Evolutionary conservation across 2,329 filamentous ascomycete species (phyloP).

Genomic region (Colletotrichum sp.): DNA sequence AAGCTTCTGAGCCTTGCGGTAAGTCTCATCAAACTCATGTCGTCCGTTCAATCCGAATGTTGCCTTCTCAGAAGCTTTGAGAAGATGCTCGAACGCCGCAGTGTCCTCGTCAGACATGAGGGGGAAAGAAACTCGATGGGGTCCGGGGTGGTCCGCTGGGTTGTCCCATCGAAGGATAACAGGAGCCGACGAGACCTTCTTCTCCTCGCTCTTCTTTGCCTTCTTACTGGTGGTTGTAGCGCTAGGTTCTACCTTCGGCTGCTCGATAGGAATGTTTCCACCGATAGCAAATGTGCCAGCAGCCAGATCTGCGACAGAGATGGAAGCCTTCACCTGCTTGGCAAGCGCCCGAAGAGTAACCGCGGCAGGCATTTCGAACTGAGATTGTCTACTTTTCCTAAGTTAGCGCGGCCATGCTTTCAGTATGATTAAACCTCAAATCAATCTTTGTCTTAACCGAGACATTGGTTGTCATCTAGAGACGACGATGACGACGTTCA

Average conservation of each 20-base stretch:
- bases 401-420: no score
- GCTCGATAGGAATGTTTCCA: background rate
- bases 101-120: background rate
- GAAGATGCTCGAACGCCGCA: background rate
- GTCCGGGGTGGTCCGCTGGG: background rate
- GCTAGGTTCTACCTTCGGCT: no score
- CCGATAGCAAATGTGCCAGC: background rate
- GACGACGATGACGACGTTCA: no score
- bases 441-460: no score
- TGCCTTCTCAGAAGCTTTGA: background rate
- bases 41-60: constrained; percentile 51
- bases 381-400: no score
- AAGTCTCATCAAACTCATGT: constrained; percentile 56
- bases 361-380: background rate
- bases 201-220: background rate
- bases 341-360: background rate
- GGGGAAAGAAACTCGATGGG: background rate
- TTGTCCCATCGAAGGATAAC: background rate
- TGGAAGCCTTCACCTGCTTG: background rate
- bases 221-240: no score
- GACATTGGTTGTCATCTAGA: no score
- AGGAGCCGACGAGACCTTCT: background rate
- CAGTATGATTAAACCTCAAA: no score
- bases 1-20: constrained; percentile 59
- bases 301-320: background rate